phyloP scores from a whole-genome alignment of 2,329 filamentous ascomycete species.

The Colletotrichum godetiae region DNA sequence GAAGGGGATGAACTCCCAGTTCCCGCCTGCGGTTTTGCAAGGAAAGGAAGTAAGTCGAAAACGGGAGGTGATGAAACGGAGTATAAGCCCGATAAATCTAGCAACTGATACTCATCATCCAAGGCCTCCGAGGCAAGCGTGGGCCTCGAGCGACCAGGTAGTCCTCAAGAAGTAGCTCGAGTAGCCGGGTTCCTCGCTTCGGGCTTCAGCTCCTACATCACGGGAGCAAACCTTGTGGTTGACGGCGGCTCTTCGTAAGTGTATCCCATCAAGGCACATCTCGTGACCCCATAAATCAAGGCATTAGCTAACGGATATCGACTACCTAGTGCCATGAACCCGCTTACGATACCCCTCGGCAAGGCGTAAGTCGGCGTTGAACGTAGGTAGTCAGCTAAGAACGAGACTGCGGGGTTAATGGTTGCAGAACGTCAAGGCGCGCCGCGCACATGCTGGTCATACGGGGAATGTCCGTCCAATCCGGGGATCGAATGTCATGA shows the following conservation, averaged over 20 bases:
- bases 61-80: neutral
- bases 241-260: slow-evolving; percentile 66
- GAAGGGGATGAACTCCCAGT: slow-evolving; percentile 61
- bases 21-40: slow-evolving; percentile 66
- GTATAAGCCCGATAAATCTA: neutral
- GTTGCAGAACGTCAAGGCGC: neutral
- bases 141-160: slow-evolving; percentile 67
- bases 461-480: slow-evolving; percentile 22
- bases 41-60: slow-evolving; percentile 51
- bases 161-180: slow-evolving; percentile 67
- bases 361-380: slow-evolving; percentile 4
- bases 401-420: slow-evolving; percentile 22
- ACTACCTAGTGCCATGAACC: slow-evolving; percentile 49
- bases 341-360: slow-evolving; percentile 52
- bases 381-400: neutral
- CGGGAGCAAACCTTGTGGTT: slow-evolving; percentile 70
- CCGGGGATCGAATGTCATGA: neutral
- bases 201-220: slow-evolving; percentile 72
- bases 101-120: neutral
- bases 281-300: neutral
- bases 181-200: slow-evolving; percentile 72
- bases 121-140: slow-evolving; percentile 60
- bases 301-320: slow-evolving; percentile 31
- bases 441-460: slow-evolving; percentile 14
- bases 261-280: neutral